Percentiles rank a stretch among this genome's conserved stretches.
phyloP scores from a whole-genome alignment of 2,329 filamentous ascomycete genomes.

The Alternaria rosae region DNA sequence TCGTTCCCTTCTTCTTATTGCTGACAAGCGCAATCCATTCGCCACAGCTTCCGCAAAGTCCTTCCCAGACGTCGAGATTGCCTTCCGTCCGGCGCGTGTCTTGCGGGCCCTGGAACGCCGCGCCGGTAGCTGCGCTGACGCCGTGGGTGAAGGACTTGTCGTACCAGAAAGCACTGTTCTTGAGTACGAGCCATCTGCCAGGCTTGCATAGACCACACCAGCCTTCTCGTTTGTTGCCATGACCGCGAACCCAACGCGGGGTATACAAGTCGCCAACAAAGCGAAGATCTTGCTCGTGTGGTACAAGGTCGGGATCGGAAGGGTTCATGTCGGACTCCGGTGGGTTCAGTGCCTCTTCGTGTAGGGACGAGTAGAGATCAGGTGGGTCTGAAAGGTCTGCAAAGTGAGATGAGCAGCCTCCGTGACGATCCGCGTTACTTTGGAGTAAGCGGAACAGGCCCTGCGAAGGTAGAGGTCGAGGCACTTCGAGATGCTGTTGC shows the following conservation, averaged over 20 bases:
- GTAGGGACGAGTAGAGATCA: constrained; percentile 76
- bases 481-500: constrained; percentile 62
- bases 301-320: constrained; percentile 75
- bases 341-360: constrained; percentile 75
- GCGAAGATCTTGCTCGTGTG: constrained; percentile 76
- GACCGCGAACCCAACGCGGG: constrained; percentile 81
- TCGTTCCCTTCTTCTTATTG: constrained; percentile 91
- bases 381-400: constrained; percentile 77
- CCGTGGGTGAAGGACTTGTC: constrained; percentile 91
- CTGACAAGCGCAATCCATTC: constrained; percentile 84
- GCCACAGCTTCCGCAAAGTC: constrained; percentile 77
- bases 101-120: constrained; percentile 78
- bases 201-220: constrained; percentile 92
- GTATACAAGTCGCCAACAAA: constrained; percentile 86
- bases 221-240: constrained; percentile 86
- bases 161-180: constrained; percentile 93
- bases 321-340: constrained; percentile 85
- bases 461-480: constrained; percentile 69
- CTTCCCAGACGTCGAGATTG: constrained; percentile 83
- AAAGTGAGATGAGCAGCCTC: constrained; percentile 70
- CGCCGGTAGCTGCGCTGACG: constrained; percentile 81
- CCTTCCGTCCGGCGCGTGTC: constrained; percentile 79
- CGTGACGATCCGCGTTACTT: constrained; percentile 75
- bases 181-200: constrained; percentile 83
- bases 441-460: constrained; percentile 76